Percentiles rank a stretch among this genome's conserved stretches.
These are phyloP conservation scores for Monascus purpureus DNA, from an alignment of 495 filamentous ascomycete genomes.

Conservation along the genomic window DNA sequence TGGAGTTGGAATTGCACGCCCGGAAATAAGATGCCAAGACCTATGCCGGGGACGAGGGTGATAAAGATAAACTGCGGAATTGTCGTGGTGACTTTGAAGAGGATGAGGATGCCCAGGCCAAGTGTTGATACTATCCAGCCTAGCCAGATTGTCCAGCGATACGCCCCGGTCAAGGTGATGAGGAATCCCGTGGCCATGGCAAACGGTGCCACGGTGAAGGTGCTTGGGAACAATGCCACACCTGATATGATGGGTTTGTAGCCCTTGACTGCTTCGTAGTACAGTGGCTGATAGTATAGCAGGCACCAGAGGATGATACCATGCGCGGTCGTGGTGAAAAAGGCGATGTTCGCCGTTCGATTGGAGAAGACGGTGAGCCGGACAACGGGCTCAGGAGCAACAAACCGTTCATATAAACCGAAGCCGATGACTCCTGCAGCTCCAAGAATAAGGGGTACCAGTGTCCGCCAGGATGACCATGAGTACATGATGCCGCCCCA, in stretches of 20 bases:
- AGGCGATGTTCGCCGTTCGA: slow-evolving; percentile 30
- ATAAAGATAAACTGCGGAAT: slow-evolving; percentile 32
- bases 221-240: slow-evolving; percentile 33
- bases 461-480: slow-evolving; percentile 36
- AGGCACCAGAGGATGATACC: slow-evolving; percentile 35
- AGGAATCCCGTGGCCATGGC: slow-evolving; percentile 35
- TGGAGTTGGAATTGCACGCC: slow-evolving; percentile 34
- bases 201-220: slow-evolving; percentile 35
- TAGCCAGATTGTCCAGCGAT: slow-evolving; percentile 36
- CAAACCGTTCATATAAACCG: slow-evolving; percentile 31
- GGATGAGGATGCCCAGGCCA: slow-evolving; percentile 30
- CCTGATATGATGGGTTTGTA: slow-evolving; percentile 31
- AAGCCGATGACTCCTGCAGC: slow-evolving; percentile 29
- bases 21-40: slow-evolving; percentile 36
- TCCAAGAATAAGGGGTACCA: slow-evolving; percentile 46
- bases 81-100: slow-evolving; percentile 29
- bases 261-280: slow-evolving; percentile 39
- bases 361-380: slow-evolving; percentile 33
- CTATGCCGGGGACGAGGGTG: slow-evolving; percentile 32
- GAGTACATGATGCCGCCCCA: slow-evolving; percentile 38
- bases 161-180: slow-evolving; percentile 31
- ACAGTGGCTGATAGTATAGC: slow-evolving; percentile 34
- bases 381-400: slow-evolving; percentile 35
- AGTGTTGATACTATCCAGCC: slow-evolving; percentile 38
- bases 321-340: slow-evolving; percentile 29